A percentile compares a stretch with the other conserved stretches of the same genome.
These are phyloP conservation scores for Hypericum androsaemum DNA, from an alignment of 345 rosid genomes.

Conservation along the genomic window DNA sequence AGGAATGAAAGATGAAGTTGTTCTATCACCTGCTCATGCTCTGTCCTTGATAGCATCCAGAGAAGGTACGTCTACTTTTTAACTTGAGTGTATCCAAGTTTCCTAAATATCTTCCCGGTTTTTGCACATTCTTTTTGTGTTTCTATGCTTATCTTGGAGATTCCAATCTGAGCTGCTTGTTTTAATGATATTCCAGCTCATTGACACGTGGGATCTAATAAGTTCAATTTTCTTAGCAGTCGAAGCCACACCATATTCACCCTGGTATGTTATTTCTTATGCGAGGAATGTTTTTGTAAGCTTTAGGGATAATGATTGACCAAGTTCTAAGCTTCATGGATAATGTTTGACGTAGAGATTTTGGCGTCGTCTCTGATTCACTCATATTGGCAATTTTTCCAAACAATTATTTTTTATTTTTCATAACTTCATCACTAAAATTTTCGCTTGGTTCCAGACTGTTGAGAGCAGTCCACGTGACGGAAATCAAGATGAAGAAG, in stretches of 20 bases:
- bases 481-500: conserved; percentile 46
- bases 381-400: no score
- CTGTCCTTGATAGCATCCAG: conserved; percentile 93
- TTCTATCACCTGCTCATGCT: conserved; percentile 93
- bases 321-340: no score
- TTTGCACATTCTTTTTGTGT: not conserved
- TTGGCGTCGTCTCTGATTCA: no score
- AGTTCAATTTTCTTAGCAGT: conserved; percentile 89
- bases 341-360: no score
- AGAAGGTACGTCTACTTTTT: conserved; percentile 45
- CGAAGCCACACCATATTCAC: conserved; percentile 96
- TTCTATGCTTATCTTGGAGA: not conserved
- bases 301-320: not conserved
- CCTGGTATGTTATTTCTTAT: conserved; percentile 34
- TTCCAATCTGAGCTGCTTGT: conserved; percentile 1
- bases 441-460: conserved; percentile 27
- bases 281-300: not conserved
- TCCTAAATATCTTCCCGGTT: not conserved
- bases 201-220: conserved; percentile 90
- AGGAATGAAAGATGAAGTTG: conserved; percentile 93
- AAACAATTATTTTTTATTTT: not conserved
- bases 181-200: conserved; percentile 48
- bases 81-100: not conserved
- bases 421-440: conserved; percentile 8
- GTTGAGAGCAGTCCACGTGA: conserved; percentile 55